Percentiles rank a stretch among this genome's conserved stretches.
phyloP scores from a whole-genome alignment of 305 asterid genomes.

The Fraxinus floribunda region DNA sequence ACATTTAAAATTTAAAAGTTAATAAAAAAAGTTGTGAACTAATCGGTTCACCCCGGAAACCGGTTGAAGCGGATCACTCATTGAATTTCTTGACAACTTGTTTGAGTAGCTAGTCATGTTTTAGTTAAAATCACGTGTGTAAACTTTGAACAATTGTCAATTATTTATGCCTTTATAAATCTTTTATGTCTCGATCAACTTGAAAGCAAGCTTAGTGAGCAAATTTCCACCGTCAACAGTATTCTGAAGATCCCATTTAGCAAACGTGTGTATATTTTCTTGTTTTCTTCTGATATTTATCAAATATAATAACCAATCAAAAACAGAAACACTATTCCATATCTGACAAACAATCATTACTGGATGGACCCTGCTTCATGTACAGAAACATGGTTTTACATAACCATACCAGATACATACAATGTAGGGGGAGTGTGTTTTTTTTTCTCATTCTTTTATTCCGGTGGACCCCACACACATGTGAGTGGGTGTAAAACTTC shows the following conservation, averaged over 20 bases:
- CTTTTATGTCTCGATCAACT: neutral
- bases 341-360: neutral
- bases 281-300: neutral
- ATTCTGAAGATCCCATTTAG: neutral
- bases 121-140: neutral
- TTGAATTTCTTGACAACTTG: neutral
- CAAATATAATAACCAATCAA: neutral
- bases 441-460: too few relatives aligned
- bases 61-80: too few relatives aligned
- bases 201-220: neutral
- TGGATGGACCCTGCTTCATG: too few relatives aligned
- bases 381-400: too few relatives aligned
- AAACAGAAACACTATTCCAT: neutral
- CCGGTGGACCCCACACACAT: too few relatives aligned
- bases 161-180: neutral
- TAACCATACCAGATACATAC: too few relatives aligned
- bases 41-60: too few relatives aligned
- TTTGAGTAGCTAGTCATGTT: neutral
- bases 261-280: neutral
- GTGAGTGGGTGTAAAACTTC: too few relatives aligned
- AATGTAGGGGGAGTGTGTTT: too few relatives aligned
- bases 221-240: neutral
- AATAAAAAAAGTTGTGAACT: too few relatives aligned
- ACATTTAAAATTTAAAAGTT: too few relatives aligned
- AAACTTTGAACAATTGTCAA: neutral